Evolutionary conservation across 169 alveolate genomes (phyloP).

Genomic region (Eimeria tenella): DNA sequence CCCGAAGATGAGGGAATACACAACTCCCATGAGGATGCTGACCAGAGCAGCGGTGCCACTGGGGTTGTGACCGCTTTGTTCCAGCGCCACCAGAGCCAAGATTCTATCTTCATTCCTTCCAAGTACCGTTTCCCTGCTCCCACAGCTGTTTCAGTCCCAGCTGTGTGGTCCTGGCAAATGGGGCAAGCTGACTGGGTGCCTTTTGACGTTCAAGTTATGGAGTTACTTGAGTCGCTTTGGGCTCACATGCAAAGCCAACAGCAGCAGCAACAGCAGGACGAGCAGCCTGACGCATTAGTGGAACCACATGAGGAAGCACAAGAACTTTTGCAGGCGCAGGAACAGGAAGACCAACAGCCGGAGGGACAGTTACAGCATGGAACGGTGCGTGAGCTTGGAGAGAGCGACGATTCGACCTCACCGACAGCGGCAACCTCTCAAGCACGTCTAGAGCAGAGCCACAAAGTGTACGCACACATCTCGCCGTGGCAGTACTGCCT

Average conservation of each 20-base stretch:
- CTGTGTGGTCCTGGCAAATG: conserved; percentile 60
- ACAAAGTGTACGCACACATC: conserved; percentile 29
- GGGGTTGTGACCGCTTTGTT: neutral
- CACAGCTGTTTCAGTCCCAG: neutral
- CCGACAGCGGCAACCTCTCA: neutral
- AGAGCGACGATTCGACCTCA: neutral
- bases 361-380: neutral
- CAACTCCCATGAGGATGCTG: no score
- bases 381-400: neutral
- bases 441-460: neutral
- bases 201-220: conserved; percentile 10
- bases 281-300: neutral
- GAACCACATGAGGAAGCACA: neutral
- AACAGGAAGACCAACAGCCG: neutral
- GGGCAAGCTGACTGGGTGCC: conserved; percentile 41
- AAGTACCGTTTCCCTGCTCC: conserved; percentile 36
- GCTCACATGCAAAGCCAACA: neutral
- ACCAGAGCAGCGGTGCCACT: no score
- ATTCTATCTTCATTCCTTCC: neutral
- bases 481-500: conserved; percentile 58
- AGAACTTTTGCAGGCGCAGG: neutral
- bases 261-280: conserved; percentile 23
- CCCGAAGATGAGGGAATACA: neutral
- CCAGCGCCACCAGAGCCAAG: conserved; percentile 34
- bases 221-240: conserved; percentile 19